phyloP scores from a whole-genome alignment of 768 basidiomycete species.

The Lactarius psammicola region DNA sequence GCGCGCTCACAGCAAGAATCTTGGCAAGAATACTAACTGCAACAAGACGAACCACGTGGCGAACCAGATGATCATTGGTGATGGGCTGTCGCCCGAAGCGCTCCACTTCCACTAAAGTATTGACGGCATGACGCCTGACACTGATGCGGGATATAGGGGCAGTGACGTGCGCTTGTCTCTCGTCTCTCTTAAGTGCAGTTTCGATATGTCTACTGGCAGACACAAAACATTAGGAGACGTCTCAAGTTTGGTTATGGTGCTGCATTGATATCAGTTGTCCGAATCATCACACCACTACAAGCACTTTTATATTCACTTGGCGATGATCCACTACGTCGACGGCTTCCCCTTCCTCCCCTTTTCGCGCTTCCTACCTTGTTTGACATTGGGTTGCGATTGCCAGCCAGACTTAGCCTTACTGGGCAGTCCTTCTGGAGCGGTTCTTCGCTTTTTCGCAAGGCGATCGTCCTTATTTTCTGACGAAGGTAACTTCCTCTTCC shows the following conservation, averaged over 20 bases:
- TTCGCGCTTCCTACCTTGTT: background rate
- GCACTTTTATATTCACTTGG: background rate
- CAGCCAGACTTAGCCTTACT: background rate
- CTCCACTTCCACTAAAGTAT: background rate
- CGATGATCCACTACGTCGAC: background rate
- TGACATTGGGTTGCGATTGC: background rate
- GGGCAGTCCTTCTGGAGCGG: background rate
- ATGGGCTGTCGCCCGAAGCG: background rate
- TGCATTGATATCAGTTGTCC: background rate
- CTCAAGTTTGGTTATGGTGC: background rate
- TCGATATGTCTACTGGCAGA: background rate
- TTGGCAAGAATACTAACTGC: no score
- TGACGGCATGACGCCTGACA: background rate
- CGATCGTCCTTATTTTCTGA: conserved; percentile 2
- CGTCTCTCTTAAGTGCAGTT: background rate
- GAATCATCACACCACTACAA: background rate
- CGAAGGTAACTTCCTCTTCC: conserved; percentile 4
- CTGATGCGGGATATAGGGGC: background rate
- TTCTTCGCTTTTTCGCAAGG: conserved; percentile 13
- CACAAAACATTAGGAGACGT: background rate
- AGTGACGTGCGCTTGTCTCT: background rate
- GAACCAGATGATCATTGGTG: background rate
- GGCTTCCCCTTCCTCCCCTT: background rate
- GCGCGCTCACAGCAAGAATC: no score
- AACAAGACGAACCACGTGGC: no score